phyloP scores from a whole-genome alignment of 192 early-diverging fungal species.

The Podila epigama region DNA sequence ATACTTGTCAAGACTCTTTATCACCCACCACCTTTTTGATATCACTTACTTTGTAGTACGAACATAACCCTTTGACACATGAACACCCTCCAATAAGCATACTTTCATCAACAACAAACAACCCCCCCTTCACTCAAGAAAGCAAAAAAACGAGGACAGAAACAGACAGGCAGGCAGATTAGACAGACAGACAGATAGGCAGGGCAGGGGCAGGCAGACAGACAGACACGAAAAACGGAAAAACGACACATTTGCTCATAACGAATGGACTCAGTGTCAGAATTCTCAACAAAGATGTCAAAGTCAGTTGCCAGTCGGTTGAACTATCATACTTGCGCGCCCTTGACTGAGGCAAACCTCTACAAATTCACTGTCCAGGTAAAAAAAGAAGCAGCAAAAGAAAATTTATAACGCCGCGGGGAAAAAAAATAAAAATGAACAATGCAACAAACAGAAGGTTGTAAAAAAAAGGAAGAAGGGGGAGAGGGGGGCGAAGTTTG shows the following conservation, averaged over 20 bases:
- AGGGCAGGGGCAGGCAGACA: too few relatives aligned
- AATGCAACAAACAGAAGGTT: too few relatives aligned
- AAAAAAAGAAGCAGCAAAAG: not conserved
- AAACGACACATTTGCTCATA: not conserved
- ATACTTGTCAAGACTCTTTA: too few relatives aligned
- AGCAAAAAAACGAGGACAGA: too few relatives aligned
- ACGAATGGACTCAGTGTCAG: constrained; percentile 24
- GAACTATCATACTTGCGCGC: not conserved
- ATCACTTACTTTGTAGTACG: not conserved
- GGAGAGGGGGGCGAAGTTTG: too few relatives aligned
- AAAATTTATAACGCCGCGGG: not conserved
- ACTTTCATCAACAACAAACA: too few relatives aligned
- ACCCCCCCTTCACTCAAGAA: too few relatives aligned
- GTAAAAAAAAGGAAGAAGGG: too few relatives aligned
- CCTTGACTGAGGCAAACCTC: constrained; percentile 37
- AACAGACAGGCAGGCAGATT: too few relatives aligned
- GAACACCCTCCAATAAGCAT: too few relatives aligned
- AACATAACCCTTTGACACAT: too few relatives aligned
- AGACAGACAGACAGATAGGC: too few relatives aligned
- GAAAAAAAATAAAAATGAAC: not conserved
- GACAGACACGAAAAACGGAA: not conserved
- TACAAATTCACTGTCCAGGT: constrained; percentile 41
- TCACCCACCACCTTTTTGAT: not conserved
- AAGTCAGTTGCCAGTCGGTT: constrained; percentile 15
- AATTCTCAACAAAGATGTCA: constrained; percentile 40